Conservation (phyloP, 805 yeast species). For the Barnettozyma siamensis region DNA sequence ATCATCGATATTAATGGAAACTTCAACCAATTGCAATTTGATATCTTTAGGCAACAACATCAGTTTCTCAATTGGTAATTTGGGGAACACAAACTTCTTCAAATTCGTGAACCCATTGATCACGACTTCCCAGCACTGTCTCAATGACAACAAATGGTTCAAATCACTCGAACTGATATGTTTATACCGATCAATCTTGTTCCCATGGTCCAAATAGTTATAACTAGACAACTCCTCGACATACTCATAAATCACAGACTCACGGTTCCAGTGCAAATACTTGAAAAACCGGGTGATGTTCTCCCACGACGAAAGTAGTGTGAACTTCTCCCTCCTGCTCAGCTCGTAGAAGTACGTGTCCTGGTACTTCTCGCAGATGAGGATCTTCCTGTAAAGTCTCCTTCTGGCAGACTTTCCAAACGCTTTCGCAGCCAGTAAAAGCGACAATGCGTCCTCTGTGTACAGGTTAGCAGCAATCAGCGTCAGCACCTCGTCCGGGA, state of each 20-base stretch:
- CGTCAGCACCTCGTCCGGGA: conserved; percentile 18
- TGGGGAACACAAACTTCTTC: conserved; percentile 14
- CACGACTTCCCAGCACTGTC: conserved; percentile 21
- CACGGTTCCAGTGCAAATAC: conserved; percentile 6
- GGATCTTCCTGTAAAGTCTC: conserved; percentile 18
- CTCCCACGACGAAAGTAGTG: conserved; percentile 18
- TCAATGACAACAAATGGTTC: conserved; percentile 11
- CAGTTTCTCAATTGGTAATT: conserved; percentile 16
- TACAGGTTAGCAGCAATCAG: conserved; percentile 11
- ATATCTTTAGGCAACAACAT: conserved; percentile 3
- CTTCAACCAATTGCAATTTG: conserved; percentile 2
- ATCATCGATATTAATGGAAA: conserved; percentile 12
- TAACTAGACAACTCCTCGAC: conserved; percentile 19
- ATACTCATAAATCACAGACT: conserved; percentile 7
- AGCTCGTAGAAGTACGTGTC: conserved; percentile 17
- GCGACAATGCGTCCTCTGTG: conserved; percentile 16
- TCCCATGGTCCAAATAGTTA: conserved; percentile 19
- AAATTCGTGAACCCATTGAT: conserved; percentile 12
- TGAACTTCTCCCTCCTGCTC: conserved; percentile 5
- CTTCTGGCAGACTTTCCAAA: conserved; percentile 14
- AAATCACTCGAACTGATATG: conserved; percentile 11
- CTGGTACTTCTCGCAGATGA: conserved; percentile 22
- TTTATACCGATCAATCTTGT: conserved; percentile 14
- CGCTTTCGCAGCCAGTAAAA: conserved; percentile 10
- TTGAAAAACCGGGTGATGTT: conserved; percentile 15